Evolutionary conservation across 2,329 filamentous ascomycete genomes (phyloP).

Genomic region (Hirsutella thompsonii): DNA sequence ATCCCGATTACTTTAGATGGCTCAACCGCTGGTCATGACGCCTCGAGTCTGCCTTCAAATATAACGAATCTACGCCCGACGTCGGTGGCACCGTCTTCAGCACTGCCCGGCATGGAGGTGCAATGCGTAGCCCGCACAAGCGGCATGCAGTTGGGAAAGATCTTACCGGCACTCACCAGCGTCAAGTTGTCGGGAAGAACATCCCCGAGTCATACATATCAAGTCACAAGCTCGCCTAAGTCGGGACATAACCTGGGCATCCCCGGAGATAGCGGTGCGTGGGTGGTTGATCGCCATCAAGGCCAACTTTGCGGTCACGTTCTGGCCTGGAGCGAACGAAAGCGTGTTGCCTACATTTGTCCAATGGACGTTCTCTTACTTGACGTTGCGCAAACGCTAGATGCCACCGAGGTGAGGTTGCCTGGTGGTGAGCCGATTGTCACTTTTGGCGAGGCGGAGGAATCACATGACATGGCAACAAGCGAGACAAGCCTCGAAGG

Average conservation of each 20-base stretch:
- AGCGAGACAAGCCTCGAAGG: not conserved
- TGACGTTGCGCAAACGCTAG: constrained; percentile 71
- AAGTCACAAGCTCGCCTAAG: constrained; percentile 31
- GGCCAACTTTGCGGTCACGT: constrained; percentile 82
- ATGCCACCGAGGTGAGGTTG: constrained; percentile 56
- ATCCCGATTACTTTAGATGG: constrained; percentile 33
- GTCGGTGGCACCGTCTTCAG: constrained; percentile 43
- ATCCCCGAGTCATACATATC: constrained; percentile 63
- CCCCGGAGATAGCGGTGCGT: constrained; percentile 85
- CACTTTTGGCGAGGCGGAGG: constrained; percentile 10
- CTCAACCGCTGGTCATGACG: constrained; percentile 5
- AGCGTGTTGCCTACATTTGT: constrained; percentile 78
- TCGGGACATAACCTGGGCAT: constrained; percentile 37
- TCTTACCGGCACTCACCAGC: constrained; percentile 64
- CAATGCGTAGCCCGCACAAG: constrained; percentile 84
- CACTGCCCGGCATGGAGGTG: constrained; percentile 63
- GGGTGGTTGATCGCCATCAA: constrained; percentile 72
- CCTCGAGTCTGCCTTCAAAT: constrained; percentile 12
- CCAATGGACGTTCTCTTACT: constrained; percentile 85
- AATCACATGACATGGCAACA: not conserved
- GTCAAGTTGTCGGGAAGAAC: constrained; percentile 79
- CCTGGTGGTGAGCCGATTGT: constrained; percentile 44
- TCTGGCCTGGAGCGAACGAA: constrained; percentile 72
- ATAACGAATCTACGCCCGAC: constrained; percentile 34
- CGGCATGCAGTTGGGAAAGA: constrained; percentile 66